Evolutionary conservation across 2,329 filamentous ascomycete genomes (phyloP), one percentile per base, ranked within the genome.

Genomic region (Alternaria angustiovoidea): DNA sequence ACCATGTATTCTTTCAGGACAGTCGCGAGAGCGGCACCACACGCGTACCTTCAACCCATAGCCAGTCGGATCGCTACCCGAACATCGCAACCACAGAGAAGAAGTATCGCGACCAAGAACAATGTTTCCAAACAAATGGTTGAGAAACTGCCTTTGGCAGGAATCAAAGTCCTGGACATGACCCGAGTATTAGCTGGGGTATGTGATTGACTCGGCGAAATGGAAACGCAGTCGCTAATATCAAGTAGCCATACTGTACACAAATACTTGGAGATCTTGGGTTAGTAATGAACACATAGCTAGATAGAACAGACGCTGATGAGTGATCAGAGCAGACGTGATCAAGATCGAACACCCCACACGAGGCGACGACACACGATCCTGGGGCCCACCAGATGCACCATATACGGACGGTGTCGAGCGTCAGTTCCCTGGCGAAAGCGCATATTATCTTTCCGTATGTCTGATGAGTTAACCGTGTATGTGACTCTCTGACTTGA

Each of bases 321-420:
- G 58, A 30, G 32, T 61, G 60, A 61, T 59, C 63, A 96, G 93
- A 66, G 95, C 95, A 68, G 94, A 98, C 77, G 89, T 99, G 34
- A 96, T 98, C 81, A 98, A 99, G 80, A 87, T 98, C 61, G 95
- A 99, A 80, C 95, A 98, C 79, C 95, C 94, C 6, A 88, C 88
- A 5, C 87, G 92, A 58, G 95, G 95, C 7, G 95, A 99, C 76
- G 94, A 98, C 75, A 99, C 95, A 14, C 84, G 95, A 69, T 93
- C 94, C 42, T 99, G 95, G 94, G 95, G 95, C 0, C 95, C 95
- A 28, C 95, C 95, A 3, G 97, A 95, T 77, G 94, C 94, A 14
- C 82, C 86, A 39, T 96, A 96, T 77, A 87, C 84, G 63, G 78
- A 87, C 41, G 86, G 83, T 4, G 85, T 69, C 78, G 84, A 71